Conservation (phyloP, 768 basidiomycete species). For the Leucocoprinus birnbaumii region DNA sequence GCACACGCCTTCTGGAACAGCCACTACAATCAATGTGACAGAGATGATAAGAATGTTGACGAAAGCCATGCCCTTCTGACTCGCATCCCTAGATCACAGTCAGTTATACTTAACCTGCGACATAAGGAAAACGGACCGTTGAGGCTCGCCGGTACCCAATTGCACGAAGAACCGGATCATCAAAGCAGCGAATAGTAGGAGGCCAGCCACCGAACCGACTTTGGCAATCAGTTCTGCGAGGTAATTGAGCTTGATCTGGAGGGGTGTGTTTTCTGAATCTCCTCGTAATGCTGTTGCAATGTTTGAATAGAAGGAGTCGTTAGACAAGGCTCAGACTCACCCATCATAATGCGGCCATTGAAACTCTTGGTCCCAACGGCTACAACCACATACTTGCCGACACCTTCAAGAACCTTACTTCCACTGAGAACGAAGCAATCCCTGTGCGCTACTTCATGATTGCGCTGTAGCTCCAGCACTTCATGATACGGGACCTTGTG, state of each 20-base stretch:
- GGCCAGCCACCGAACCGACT: conserved; percentile 78
- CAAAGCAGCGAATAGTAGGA: conserved; percentile 75
- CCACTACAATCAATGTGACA: conserved; percentile 70
- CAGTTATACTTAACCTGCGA: background rate
- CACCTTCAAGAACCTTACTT: conserved; percentile 91
- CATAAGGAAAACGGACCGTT: conserved; percentile 36
- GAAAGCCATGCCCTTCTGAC: conserved; percentile 85
- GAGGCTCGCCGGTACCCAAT: conserved; percentile 58
- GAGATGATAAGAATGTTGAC: conserved; percentile 93
- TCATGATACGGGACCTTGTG: conserved; percentile 81
- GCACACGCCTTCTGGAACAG: conserved; percentile 42
- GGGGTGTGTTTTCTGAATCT: conserved; percentile 85
- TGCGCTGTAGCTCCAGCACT: conserved; percentile 50
- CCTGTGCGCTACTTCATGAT: conserved; percentile 44
- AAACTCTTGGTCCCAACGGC: conserved; percentile 92
- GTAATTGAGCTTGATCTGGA: conserved; percentile 89
- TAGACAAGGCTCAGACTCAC: conserved; percentile 40
- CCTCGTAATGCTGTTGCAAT: conserved; percentile 68
- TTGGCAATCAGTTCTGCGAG: conserved; percentile 97
- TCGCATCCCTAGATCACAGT: conserved; percentile 48
- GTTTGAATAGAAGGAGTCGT: background rate
- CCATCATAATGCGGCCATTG: conserved; percentile 97
- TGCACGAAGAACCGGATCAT: conserved; percentile 97
- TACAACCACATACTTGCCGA: conserved; percentile 90
- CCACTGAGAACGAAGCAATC: conserved; percentile 95